These are phyloP conservation scores for Kodamaea plutei DNA, from an alignment of 1,139 yeast genomes.

Conservation along the genomic window DNA sequence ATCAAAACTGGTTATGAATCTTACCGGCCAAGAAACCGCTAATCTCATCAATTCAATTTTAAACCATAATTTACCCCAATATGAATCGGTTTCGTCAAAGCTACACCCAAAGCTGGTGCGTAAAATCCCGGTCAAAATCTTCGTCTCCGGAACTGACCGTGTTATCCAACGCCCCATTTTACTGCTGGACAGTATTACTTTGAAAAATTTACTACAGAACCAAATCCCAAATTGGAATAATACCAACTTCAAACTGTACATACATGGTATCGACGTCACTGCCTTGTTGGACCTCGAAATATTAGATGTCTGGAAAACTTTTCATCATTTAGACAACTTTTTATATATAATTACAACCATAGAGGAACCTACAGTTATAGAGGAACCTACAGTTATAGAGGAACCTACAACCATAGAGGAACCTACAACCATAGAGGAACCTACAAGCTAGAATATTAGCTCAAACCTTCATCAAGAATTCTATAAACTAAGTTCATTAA, in stretches of 20 bases:
- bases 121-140: conserved; percentile 58
- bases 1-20: conserved; percentile 69
- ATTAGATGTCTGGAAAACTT: conserved; percentile 48
- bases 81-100: conserved; percentile 19
- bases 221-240: conserved; percentile 25
- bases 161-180: conserved; percentile 48
- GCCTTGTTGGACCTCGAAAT: conserved; percentile 37
- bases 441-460: too few species aligned
- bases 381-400: too few species aligned
- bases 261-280: conserved; percentile 64
- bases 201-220: conserved; percentile 21
- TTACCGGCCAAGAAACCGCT: conserved; percentile 59
- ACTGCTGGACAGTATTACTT: conserved; percentile 1
- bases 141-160: conserved; percentile 43
- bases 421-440: too few species aligned
- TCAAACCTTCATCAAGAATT: too few species aligned
- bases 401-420: too few species aligned
- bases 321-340: conserved; percentile 72
- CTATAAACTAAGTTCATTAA: too few species aligned
- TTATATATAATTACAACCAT: conserved; percentile 67
- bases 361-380: too few species aligned
- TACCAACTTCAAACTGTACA: conserved; percentile 36
- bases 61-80: conserved; percentile 26
- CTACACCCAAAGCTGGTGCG: conserved; percentile 28
- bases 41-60: conserved; percentile 53